phyloP scores from a whole-genome alignment of 2,329 filamentous ascomycete genomes.

The Colletotrichum sp. region DNA sequence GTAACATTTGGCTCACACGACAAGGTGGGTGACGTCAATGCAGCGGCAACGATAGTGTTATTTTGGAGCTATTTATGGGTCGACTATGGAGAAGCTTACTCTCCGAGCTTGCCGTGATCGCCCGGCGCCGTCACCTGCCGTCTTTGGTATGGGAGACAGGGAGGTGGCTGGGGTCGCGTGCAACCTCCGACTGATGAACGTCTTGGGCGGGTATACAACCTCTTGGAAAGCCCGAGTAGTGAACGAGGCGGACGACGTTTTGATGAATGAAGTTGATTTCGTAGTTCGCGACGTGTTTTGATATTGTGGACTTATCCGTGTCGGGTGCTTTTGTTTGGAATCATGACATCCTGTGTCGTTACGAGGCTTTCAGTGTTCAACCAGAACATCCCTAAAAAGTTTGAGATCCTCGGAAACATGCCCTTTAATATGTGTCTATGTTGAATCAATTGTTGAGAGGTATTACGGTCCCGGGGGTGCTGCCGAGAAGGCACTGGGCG shows the following conservation, averaged over 20 bases:
- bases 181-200: background rate
- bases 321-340: too few species aligned
- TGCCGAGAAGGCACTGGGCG: background rate
- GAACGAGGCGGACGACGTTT: too few species aligned
- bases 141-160: background rate
- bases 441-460: background rate
- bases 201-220: background rate
- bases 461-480: background rate
- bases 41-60: background rate
- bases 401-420: too few species aligned
- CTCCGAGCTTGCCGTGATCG: background rate
- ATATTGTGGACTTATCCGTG: too few species aligned
- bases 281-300: too few species aligned
- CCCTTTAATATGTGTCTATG: too few species aligned
- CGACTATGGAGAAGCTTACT: background rate
- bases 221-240: fast-evolving
- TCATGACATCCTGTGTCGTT: background rate
- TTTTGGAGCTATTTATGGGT: background rate
- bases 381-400: fast-evolving
- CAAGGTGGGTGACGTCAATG: background rate
- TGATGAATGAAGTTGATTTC: too few species aligned
- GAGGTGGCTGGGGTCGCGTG: background rate
- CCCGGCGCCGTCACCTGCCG: background rate
- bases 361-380: background rate
- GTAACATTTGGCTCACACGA: background rate